Base-by-base conservation (phyloP, 371 early-diverging fungal species). In the Apophysomyces trapeziformis region DNA sequence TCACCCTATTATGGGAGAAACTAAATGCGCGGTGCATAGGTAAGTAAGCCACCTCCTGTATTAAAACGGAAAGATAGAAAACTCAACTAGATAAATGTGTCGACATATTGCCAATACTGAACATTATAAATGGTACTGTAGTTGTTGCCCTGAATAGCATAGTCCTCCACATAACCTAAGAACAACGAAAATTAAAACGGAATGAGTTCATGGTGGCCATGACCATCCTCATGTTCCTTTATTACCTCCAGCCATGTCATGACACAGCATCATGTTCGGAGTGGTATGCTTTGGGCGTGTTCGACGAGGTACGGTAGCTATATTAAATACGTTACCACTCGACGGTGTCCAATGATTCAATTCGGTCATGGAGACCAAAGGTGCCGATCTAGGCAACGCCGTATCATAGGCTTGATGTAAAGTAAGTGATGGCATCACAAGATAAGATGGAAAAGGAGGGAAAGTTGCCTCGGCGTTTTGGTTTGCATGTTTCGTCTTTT, bases 161-260 rank as follows among this genome's bases (percentile, higher is more conserved):
- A 68, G 58, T 89, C 90, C 66, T 87, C 84, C 32, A 58, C 70
- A 63, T 90, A 89, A 0, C 90, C 89, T 75, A 26, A 26, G 32
- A 26, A 26, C 3, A 26, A 26, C 32, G 32, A 26, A 26, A 26
- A 26, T 26, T 26, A 26, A 26, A 26, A 26, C 32, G 32, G 32
- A 26, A 26, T 26, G 32, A 26, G 32, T 26, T 26, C 32, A 14
- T 46, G 35, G 12, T 63, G 26, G 26, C 9, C 13, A 63, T 0
- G 2, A 2, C 38, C 11, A 5, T 18, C 9, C 12, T 9, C 21
- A 0, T 39, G 16, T 35, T 26, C 14, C 12, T 1, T 7, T 36
- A n/a, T 58, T 70, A 78, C 80, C 80, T 67, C 83, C 85, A 4
- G 82, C 85, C 86, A 87, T 87, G 71, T 90, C 90, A 66, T 90